Conservation (phyloP, 257 asterid genomes). For the Solanum lignicaule region DNA sequence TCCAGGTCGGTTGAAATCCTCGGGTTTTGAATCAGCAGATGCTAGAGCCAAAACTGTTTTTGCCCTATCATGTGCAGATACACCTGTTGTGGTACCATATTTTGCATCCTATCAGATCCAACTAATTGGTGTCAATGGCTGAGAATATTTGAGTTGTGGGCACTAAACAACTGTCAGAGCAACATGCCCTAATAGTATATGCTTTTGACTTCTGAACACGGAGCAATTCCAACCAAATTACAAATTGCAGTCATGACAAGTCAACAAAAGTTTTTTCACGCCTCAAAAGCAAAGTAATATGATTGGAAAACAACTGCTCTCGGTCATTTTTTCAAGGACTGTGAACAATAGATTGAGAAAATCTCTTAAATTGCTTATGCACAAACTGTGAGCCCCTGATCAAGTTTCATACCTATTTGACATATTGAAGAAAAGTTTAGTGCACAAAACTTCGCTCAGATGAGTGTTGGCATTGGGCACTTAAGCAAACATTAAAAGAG, state of each 20-base stretch:
- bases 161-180: not conserved
- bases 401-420: not conserved
- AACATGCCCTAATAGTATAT: not conserved
- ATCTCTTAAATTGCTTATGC: not conserved
- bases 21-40: slow-evolving; percentile 67
- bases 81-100: slow-evolving; percentile 91
- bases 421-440: not conserved
- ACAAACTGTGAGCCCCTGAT: not conserved
- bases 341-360: not conserved
- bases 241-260: not conserved
- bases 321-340: not conserved
- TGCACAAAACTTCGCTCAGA: not conserved
- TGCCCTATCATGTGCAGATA: slow-evolving; percentile 88
- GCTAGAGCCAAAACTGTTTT: slow-evolving; percentile 73
- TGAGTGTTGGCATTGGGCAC: not conserved
- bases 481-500: not conserved
- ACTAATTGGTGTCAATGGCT: not conserved
- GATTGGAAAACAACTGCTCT: not conserved
- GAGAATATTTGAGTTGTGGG: not conserved
- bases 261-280: not conserved
- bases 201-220: not conserved
- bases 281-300: not conserved
- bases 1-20: slow-evolving; percentile 95
- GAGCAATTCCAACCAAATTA: not conserved
- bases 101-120: slow-evolving; percentile 71